These are phyloP conservation scores for Vanrija humicola DNA, from an alignment of 1,284 basidiomycete species.

Conservation along the genomic window DNA sequence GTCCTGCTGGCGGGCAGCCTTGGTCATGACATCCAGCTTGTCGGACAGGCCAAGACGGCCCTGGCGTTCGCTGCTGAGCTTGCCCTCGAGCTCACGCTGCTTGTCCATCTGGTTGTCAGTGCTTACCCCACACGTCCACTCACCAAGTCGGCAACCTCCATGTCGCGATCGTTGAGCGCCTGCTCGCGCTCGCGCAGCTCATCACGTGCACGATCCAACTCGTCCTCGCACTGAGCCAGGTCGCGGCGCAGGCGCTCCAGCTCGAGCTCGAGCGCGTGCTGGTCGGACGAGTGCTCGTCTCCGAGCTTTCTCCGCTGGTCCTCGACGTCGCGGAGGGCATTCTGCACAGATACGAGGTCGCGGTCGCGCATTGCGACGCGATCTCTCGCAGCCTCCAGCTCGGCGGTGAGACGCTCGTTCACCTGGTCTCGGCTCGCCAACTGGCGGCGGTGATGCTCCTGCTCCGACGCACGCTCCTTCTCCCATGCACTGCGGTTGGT, in stretches of 20 bases:
- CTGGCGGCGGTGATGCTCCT: slow-evolving; percentile 45
- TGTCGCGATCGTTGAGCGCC: slow-evolving; percentile 63
- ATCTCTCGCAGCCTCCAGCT: slow-evolving; percentile 51
- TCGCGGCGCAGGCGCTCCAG: slow-evolving; percentile 84
- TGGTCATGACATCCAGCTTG: slow-evolving; percentile 71
- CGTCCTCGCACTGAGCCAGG: slow-evolving; percentile 71
- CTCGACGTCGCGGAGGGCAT: slow-evolving; percentile 59
- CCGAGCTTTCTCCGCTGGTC: slow-evolving; percentile 62
- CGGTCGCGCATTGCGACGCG: slow-evolving; percentile 46
- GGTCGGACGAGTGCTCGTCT: slow-evolving; percentile 73
- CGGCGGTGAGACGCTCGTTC: slow-evolving; percentile 37
- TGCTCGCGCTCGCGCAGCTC: slow-evolving; percentile 68
- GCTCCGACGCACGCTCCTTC: slow-evolving; percentile 48
- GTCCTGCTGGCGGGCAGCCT: slow-evolving; percentile 61
- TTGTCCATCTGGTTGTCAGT: slow-evolving; percentile 56
- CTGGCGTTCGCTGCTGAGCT: slow-evolving; percentile 77
- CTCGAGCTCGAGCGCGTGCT: slow-evolving; percentile 85
- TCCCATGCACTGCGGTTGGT: slow-evolving; percentile 43
- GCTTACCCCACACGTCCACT: slow-evolving; percentile 32
- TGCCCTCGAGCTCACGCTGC: slow-evolving; percentile 69
- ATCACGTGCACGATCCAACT: slow-evolving; percentile 66
- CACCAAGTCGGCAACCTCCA: slow-evolving; percentile 61
- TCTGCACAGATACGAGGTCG: slow-evolving; percentile 71
- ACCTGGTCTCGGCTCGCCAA: slow-evolving; percentile 49
- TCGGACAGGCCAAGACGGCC: slow-evolving; percentile 75